phyloP scores from a whole-genome alignment of 257 asterid genomes.

The Ophiorrhiza pumila region DNA sequence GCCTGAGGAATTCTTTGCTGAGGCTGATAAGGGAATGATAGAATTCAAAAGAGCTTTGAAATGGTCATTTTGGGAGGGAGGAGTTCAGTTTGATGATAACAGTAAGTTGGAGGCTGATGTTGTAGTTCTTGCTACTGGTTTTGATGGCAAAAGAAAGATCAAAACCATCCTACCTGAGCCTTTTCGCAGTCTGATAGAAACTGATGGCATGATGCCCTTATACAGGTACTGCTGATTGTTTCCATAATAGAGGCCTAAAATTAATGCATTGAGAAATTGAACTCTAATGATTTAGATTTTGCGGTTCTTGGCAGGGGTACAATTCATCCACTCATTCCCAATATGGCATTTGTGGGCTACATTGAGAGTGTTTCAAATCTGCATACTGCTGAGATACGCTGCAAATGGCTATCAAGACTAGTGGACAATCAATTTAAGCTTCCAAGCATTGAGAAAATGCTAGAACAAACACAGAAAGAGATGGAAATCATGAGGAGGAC shows the following conservation, averaged over 20 bases:
- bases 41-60: slow-evolving; percentile 53
- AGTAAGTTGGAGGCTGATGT: slow-evolving; percentile 71
- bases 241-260: background rate
- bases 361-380: slow-evolving; percentile 88
- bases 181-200: slow-evolving; percentile 56
- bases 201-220: slow-evolving; percentile 83
- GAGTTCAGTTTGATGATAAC: slow-evolving; percentile 70
- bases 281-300: background rate
- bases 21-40: slow-evolving; percentile 76
- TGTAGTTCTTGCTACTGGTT: slow-evolving; percentile 83
- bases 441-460: slow-evolving; percentile 64
- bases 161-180: slow-evolving; percentile 68
- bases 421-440: slow-evolving; percentile 57
- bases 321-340: slow-evolving; percentile 79
- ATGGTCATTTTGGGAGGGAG: slow-evolving; percentile 77
- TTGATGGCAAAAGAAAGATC: slow-evolving; percentile 66
- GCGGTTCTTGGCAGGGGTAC: slow-evolving; percentile 66
- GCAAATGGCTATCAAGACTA: slow-evolving; percentile 73
- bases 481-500: slow-evolving; percentile 74
- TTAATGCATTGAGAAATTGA: background rate
- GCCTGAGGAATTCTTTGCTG: slow-evolving; percentile 72
- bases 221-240: slow-evolving; percentile 47
- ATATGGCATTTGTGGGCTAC: slow-evolving; percentile 80
- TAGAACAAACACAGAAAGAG: slow-evolving; percentile 53
- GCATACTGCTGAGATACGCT: slow-evolving; percentile 85